These are phyloP conservation scores for Aotearoamyces nothofagi DNA, from an alignment of 2,329 filamentous ascomycete genomes.

Conservation along the genomic window DNA sequence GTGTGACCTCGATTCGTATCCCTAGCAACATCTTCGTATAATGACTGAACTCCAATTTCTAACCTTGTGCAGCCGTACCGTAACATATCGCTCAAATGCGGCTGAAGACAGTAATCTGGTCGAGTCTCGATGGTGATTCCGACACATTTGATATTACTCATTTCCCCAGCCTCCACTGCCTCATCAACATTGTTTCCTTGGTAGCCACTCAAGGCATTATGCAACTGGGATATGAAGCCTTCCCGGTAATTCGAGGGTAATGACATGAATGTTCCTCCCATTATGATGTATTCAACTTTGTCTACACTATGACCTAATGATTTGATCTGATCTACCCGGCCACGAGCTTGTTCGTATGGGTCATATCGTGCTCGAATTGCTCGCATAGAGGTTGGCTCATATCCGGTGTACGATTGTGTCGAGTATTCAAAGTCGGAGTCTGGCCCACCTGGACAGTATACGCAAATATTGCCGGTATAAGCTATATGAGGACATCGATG, in stretches of 20 bases:
- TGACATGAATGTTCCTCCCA: slow-evolving; percentile 99
- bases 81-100: slow-evolving; percentile 91
- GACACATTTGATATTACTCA: slow-evolving; percentile 95
- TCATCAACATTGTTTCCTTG: slow-evolving; percentile 91
- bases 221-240: slow-evolving; percentile 85
- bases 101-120: slow-evolving; percentile 90
- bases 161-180: slow-evolving; percentile 83
- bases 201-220: slow-evolving; percentile 94
- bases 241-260: slow-evolving; percentile 78
- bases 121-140: slow-evolving; percentile 97
- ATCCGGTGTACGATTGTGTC: slow-evolving; percentile 96
- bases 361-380: slow-evolving; percentile 95
- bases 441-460: slow-evolving; percentile 94
- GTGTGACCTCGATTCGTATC: slow-evolving; percentile 97
- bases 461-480: slow-evolving; percentile 97
- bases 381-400: slow-evolving; percentile 96
- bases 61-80: slow-evolving; percentile 93
- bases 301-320: slow-evolving; percentile 92
- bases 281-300: slow-evolving; percentile 99
- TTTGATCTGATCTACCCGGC: slow-evolving; percentile 92
- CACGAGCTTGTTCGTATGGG: slow-evolving; percentile 91
- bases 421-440: slow-evolving; percentile 99
- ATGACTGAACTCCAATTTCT: slow-evolving; percentile 87
- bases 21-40: slow-evolving; percentile 96
- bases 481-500: slow-evolving; percentile 96